phyloP scores from a whole-genome alignment of 23 red algal species.

The Gracilaria gracilis region DNA sequence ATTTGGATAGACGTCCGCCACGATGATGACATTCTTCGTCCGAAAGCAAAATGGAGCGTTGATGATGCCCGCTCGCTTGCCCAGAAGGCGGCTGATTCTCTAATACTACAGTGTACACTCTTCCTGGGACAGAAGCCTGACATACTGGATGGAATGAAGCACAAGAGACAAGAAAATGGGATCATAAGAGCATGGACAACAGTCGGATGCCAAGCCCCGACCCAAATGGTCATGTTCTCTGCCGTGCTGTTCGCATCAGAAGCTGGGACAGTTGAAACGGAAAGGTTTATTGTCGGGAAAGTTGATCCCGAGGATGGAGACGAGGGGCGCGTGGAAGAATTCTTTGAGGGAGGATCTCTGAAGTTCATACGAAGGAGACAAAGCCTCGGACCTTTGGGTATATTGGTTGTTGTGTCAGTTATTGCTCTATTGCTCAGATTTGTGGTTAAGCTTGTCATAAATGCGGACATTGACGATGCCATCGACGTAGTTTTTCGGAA shows the following conservation, averaged over 20 bases:
- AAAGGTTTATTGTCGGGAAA: background rate
- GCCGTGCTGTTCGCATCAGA: background rate
- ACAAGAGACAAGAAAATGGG: background rate
- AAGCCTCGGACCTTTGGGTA: background rate
- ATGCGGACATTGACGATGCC: slow-evolving; percentile 8
- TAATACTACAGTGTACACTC: background rate
- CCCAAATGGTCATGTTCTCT: background rate
- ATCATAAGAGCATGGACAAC: background rate
- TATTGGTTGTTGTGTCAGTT: background rate
- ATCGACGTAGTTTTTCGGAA: background rate
- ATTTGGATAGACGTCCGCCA: background rate
- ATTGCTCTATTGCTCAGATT: background rate
- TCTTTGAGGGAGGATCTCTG: background rate
- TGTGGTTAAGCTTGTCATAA: background rate
- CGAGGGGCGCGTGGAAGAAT: background rate
- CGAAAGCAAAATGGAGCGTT: background rate
- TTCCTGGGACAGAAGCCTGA: background rate
- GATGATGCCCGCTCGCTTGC: background rate
- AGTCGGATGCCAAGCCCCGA: background rate
- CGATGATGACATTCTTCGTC: background rate
- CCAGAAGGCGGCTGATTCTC: background rate
- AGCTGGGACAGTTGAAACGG: background rate
- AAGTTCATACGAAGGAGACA: background rate
- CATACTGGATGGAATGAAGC: background rate
- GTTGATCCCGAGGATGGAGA: background rate